Evolutionary conservation across 2,329 filamentous ascomycete genomes (phyloP).

Genomic region (Penicillium sp.): DNA sequence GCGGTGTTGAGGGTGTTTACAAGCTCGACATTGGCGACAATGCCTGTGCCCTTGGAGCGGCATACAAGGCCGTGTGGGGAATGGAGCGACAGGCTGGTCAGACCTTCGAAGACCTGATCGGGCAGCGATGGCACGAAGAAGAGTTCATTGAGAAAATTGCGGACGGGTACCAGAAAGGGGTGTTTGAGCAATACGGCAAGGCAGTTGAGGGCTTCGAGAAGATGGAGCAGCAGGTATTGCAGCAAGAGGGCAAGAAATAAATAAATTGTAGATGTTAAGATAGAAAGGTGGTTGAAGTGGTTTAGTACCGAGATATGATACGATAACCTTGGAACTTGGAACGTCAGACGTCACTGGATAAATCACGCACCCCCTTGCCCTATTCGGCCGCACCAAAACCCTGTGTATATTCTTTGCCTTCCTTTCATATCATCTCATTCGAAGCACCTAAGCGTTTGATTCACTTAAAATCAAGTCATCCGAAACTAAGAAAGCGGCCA

Average conservation of each 20-base stretch:
- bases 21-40: conserved; percentile 92
- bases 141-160: conserved; percentile 79
- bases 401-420: not conserved
- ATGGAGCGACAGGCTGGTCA: conserved; percentile 66
- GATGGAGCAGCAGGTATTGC: conserved; percentile 69
- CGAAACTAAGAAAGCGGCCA: not conserved
- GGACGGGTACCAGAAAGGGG: conserved; percentile 71
- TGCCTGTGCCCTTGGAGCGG: conserved; percentile 88
- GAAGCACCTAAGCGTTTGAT: not conserved
- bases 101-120: conserved; percentile 86
- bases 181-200: conserved; percentile 74
- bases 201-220: conserved; percentile 73
- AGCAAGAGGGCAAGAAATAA: conserved; percentile 23
- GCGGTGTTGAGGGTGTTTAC: conserved; percentile 85
- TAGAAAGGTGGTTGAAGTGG: not conserved
- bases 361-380: conserved; percentile 25
- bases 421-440: not conserved
- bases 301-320: not conserved
- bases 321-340: not conserved
- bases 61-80: conserved; percentile 95
- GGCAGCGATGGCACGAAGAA: conserved; percentile 78
- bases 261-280: not conserved
- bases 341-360: not conserved
- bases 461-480: not conserved
- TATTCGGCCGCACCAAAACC: conserved; percentile 14